Evolutionary conservation across 177 flowering plant genomes (phyloP), one percentile per base, ranked within the genome.

Genomic region (Vitis hybrid): DNA sequence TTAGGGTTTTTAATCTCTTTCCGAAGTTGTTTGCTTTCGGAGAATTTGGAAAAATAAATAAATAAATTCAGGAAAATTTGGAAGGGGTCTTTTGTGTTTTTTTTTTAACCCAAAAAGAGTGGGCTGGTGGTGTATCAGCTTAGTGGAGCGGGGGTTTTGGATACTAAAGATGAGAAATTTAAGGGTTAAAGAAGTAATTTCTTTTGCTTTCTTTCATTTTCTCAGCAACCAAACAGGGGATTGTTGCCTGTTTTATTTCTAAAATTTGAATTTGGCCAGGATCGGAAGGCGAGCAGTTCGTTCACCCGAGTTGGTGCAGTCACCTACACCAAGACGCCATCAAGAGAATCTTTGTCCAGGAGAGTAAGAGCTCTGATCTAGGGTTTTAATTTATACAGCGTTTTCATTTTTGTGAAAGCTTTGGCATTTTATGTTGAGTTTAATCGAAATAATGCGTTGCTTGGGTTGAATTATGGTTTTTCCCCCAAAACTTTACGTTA

Each of bases 231-330:
- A 55, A 6, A 58, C 20, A 20, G 21, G 49, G 8, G 46, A 41
- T 41, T 17, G 57, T 66, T 54, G 20, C 57, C 52, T 32, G 61
- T 32, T 18, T 24, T 51, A 13, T 56, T 35, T 61, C n/a, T 11
- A 17, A 64, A 17, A 15, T 59, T 58, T 65, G 56, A 64, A 46
- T 79, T 63, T 71, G 53, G 17, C 61, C 61, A 89, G 88, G 96
- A 93, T 69, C 85, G 83, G 78, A 93, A 91, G 79, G 72, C 81
- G 9, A 90, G 78, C 66, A 71, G 91, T 61, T 89, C 97, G 0
- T 95, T 87, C 69, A 86, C 97, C 0, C 81, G 98, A n/a, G 86
- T 93, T 4, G 93, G 93, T 49, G 89, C 98, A 2, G 57, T 95
- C 82, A 61, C 81, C 68, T 91, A 87, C 78, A 95, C 99, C 3